Base-by-base conservation (phyloP, 2,329 filamentous ascomycete genomes). In the Clarireedia monteithiana region DNA sequence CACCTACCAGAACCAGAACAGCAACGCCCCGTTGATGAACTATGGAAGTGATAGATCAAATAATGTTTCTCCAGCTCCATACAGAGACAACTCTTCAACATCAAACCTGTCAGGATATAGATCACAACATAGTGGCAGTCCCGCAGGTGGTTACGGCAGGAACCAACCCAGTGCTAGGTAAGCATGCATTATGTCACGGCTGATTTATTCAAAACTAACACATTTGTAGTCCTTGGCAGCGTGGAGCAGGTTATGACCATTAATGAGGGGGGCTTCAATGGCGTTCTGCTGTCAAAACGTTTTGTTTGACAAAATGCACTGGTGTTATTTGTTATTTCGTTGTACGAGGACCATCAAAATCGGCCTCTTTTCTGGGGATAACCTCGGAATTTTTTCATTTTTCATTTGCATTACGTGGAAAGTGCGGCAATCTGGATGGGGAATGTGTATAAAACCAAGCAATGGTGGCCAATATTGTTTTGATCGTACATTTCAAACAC, bases 161-260 rank as follows among this genome's bases (percentile, higher is more conserved):
- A 47, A 51, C 53, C 72, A 75, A 60, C 74, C 74, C 62, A 76
- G 71, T 60, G 66, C 74, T 48, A 77, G 75, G 77, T 78, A 68
- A 72, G 74, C 57, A 17, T 34, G 10, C 26, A 9, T 38, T 36
- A 15, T 3, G 27, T 36, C 1, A 45, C 4, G n/a, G 30, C 42
- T 2, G 23, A 30, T 40, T 14, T 3, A 14, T 6, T 26, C 40
- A 45, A 62, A 57, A 58, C 66, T 68, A 61, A 70, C 62, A 24
- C 57, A 47, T 44, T 20, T 61, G 6, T 24, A 80, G 77, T 69
- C 77, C 77, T 60, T 81, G 78, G 78, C 77, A 81, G 70, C 75
- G 77, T 62, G 78, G 78, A 63, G 78, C 78, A 54, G 78, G 78
- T 59, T 81, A 81, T 66, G 78, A 81, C 48, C 71, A 75, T 67